Conservation (phyloP, 495 filamentous ascomycete genomes). For the Platismatia glauca region DNA sequence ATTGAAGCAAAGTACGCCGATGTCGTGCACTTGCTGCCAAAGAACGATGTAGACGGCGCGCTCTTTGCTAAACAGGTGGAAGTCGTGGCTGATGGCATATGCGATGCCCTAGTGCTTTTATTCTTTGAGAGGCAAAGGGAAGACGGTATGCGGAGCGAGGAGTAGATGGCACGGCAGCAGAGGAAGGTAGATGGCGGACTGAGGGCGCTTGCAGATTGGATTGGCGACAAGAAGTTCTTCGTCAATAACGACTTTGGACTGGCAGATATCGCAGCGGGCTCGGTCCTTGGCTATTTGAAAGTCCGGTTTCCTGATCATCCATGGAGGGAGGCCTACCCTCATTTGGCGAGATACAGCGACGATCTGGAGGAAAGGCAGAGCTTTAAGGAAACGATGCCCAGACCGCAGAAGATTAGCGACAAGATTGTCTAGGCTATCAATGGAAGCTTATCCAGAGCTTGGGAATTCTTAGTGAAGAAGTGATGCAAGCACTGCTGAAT, state of each 20-base stretch:
- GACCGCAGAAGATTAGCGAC: conserved; percentile 1
- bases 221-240: background rate
- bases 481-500: background rate
- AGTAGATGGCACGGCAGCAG: conserved; percentile 9
- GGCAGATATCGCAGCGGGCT: conserved; percentile 7
- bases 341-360: conserved; percentile 5
- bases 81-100: conserved; percentile 9
- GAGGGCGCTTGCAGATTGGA: conserved; percentile 6
- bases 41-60: conserved; percentile 1
- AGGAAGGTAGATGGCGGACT: conserved; percentile 8
- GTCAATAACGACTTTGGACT: background rate
- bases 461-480: background rate
- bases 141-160: conserved; percentile 5
- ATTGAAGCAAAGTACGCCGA: conserved; percentile 8
- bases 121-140: conserved; percentile 6
- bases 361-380: conserved; percentile 6
- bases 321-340: background rate
- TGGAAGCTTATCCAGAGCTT: background rate
- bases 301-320: conserved; percentile 8
- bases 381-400: conserved; percentile 1
- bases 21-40: conserved; percentile 1
- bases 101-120: conserved; percentile 10
- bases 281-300: conserved; percentile 10
- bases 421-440: background rate
- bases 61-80: conserved; percentile 13